phyloP scores from a whole-genome alignment of 352 stramenopile species.

The Phytophthora multivora region DNA sequence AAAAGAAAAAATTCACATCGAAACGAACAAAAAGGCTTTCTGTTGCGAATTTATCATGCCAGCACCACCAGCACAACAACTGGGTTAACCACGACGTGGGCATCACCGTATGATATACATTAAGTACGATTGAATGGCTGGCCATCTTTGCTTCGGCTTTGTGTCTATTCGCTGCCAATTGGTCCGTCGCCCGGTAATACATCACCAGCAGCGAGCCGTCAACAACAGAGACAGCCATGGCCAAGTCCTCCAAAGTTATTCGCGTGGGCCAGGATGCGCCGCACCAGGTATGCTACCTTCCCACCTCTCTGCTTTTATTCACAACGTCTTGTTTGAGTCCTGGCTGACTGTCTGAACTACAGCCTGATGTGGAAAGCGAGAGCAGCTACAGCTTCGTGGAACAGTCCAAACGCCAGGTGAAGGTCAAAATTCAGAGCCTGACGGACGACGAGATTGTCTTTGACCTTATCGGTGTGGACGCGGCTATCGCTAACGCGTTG shows the following conservation, averaged over 20 bases:
- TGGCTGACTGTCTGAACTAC: constrained; percentile 15
- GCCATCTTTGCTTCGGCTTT: constrained; percentile 28
- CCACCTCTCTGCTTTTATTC: not conserved
- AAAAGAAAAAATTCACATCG: constrained; percentile 31
- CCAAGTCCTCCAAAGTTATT: constrained; percentile 78
- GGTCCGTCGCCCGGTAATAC: constrained; percentile 21
- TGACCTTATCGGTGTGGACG: constrained; percentile 91
- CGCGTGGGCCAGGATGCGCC: constrained; percentile 75
- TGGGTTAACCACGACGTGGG: not conserved
- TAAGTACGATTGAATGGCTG: constrained; percentile 29
- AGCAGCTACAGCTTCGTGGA: constrained; percentile 82
- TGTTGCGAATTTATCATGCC: no score
- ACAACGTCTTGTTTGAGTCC: not conserved
- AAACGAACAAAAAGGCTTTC: constrained; percentile 15
- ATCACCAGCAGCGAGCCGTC: not conserved
- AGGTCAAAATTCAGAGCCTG: constrained; percentile 85
- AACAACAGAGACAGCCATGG: constrained; percentile 50
- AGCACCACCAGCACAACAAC: constrained; percentile 12
- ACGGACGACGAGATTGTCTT: constrained; percentile 92
- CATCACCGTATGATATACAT: not conserved
- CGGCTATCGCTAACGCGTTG: constrained; percentile 92
- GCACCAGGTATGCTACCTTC: constrained; percentile 57
- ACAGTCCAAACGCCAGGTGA: constrained; percentile 83
- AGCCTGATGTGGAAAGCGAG: constrained; percentile 79
- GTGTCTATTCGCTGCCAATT: constrained; percentile 33